Conservation (phyloP, 805 yeast genomes). For the Saccharomycopsis synnaedendra region DNA sequence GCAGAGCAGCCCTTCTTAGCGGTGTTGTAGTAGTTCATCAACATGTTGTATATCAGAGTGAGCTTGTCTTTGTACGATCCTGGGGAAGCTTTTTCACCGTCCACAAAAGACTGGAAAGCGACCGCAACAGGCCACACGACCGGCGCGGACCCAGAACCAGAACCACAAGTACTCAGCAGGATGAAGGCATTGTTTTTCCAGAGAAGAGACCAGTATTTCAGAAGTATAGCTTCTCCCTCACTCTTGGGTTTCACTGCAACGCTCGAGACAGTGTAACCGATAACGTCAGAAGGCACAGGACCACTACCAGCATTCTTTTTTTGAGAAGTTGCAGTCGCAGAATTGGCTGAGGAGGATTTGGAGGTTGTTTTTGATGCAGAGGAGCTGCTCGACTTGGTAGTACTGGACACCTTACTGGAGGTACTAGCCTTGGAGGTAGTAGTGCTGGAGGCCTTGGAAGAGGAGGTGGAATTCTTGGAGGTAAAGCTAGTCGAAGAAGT, state of each 20-base stretch:
- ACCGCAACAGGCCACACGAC: constrained; percentile 58
- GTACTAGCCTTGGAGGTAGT: background rate
- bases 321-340: background rate
- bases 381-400: background rate
- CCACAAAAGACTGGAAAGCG: constrained; percentile 55
- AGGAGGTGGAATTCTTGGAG: background rate
- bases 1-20: constrained; percentile 51
- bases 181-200: constrained; percentile 1
- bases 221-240: constrained; percentile 6
- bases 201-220: constrained; percentile 5
- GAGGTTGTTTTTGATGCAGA: too few relatives aligned
- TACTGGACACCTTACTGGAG: background rate
- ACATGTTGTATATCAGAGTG: constrained; percentile 42
- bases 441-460: background rate
- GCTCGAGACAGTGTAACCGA: background rate
- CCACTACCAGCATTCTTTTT: background rate
- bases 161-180: background rate
- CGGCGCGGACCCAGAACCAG: background rate
- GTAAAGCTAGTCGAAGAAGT: background rate
- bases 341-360: background rate
- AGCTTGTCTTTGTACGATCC: constrained; percentile 35
- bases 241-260: background rate
- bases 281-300: background rate
- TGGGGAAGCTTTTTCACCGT: constrained; percentile 32
- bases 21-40: constrained; percentile 34